These are phyloP conservation scores for Ogataea paraovalis DNA, from an alignment of 805 yeast genomes.

Conservation along the genomic window DNA sequence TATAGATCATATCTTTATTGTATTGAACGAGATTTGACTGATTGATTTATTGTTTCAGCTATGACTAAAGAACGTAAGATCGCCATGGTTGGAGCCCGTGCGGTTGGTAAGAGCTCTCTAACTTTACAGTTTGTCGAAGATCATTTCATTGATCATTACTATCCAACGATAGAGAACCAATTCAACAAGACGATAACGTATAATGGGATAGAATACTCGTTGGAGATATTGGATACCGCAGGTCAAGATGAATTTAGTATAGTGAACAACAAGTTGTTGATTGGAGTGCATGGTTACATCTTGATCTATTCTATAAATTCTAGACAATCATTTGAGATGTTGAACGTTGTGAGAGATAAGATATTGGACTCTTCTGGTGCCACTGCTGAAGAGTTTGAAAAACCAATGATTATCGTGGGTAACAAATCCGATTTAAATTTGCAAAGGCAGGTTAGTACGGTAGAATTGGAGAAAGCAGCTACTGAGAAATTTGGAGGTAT, in stretches of 20 bases:
- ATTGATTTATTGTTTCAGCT: background rate
- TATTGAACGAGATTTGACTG: too few species aligned
- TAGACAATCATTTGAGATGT: slow-evolving; percentile 69
- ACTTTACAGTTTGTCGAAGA: slow-evolving; percentile 83
- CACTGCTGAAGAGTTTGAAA: slow-evolving; percentile 38
- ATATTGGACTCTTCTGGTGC: slow-evolving; percentile 62
- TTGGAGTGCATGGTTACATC: slow-evolving; percentile 80
- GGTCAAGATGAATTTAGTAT: slow-evolving; percentile 89
- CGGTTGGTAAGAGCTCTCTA: slow-evolving; percentile 85
- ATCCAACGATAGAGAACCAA: slow-evolving; percentile 88
- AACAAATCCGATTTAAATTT: slow-evolving; percentile 52
- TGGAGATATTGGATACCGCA: slow-evolving; percentile 88
- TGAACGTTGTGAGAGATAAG: slow-evolving; percentile 77
- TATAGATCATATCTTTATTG: too few species aligned
- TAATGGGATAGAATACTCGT: slow-evolving; percentile 69
- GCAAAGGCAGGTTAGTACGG: slow-evolving; percentile 52
- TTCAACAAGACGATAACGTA: slow-evolving; percentile 65
- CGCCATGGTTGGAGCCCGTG: slow-evolving; percentile 83
- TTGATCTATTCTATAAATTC: slow-evolving; percentile 80
- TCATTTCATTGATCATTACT: slow-evolving; percentile 83
- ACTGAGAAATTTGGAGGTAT: slow-evolving; percentile 36
- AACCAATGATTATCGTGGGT: slow-evolving; percentile 47
- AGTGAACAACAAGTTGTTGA: slow-evolving; percentile 71
- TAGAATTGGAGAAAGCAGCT: slow-evolving; percentile 47
- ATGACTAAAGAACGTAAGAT: slow-evolving; percentile 59